A percentile compares a stretch with the other conserved stretches of the same genome.
phyloP scores from a whole-genome alignment of 805 yeast genomes.

The Schizosaccharomyces octosporus region DNA sequence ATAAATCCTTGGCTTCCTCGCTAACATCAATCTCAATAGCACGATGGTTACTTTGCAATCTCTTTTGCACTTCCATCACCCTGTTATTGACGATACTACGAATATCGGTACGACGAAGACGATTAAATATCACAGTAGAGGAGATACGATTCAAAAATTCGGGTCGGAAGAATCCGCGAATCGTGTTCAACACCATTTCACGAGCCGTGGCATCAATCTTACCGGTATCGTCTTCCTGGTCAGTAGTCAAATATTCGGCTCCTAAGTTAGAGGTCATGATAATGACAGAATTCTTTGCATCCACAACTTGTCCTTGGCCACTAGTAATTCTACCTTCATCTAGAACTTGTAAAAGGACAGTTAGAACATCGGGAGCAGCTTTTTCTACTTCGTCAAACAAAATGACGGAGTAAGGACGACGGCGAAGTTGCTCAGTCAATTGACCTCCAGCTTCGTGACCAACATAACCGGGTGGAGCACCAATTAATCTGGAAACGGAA shows the following conservation, averaged over 20 bases:
- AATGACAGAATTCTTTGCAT: constrained; percentile 74
- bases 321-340: constrained; percentile 94
- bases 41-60: constrained; percentile 71
- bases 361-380: constrained; percentile 93
- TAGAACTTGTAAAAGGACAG: constrained; percentile 69
- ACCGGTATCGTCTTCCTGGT: constrained; percentile 27
- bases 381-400: constrained; percentile 94
- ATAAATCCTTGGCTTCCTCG: constrained; percentile 52
- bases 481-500: constrained; percentile 80
- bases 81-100: constrained; percentile 76
- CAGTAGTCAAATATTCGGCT: constrained; percentile 62
- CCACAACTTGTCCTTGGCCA: constrained; percentile 78
- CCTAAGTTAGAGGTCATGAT: constrained; percentile 96
- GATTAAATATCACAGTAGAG: constrained; percentile 77
- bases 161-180: constrained; percentile 79
- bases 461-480: constrained; percentile 92
- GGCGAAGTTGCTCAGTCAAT: constrained; percentile 68
- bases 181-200: constrained; percentile 60
- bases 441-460: constrained; percentile 97
- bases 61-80: constrained; percentile 54
- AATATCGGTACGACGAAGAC: constrained; percentile 74
- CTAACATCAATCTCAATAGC: constrained; percentile 46
- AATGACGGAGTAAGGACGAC: constrained; percentile 88
- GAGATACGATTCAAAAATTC: constrained; percentile 92
- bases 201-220: constrained; percentile 39